These are phyloP conservation scores for Solanum etuberosum DNA, from an alignment of 257 asterid genomes.

Conservation along the genomic window DNA sequence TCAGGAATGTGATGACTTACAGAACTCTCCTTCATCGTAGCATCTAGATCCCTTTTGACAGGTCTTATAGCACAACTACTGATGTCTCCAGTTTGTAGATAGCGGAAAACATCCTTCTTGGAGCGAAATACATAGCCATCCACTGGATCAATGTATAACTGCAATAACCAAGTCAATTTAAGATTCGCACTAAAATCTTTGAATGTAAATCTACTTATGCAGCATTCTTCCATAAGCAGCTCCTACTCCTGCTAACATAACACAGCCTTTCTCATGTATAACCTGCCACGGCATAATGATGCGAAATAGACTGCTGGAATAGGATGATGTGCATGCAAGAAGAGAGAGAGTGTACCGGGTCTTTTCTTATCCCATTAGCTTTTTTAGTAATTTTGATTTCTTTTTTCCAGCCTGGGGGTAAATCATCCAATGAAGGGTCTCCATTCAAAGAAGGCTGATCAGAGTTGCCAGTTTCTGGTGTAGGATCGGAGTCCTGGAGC, in stretches of 20 bases:
- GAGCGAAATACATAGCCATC: conserved; percentile 54
- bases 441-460: not conserved
- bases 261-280: not conserved
- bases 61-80: conserved; percentile 36
- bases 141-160: conserved; percentile 57
- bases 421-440: conserved; percentile 19
- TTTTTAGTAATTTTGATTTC: conserved; percentile 32
- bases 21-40: conserved; percentile 10
- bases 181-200: not conserved
- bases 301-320: not conserved
- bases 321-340: not conserved
- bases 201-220: not conserved
- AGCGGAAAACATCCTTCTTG: conserved; percentile 53
- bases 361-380: conserved; percentile 27
- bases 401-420: conserved; percentile 73
- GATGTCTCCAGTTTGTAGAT: conserved; percentile 42
- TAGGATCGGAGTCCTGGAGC: not conserved
- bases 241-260: not conserved
- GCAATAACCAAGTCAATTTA: conserved; percentile 13
- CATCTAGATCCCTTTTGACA: conserved; percentile 16
- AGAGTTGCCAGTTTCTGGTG: not conserved
- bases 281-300: not conserved
- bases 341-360: conserved; percentile 35
- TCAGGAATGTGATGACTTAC: conserved; percentile 7
- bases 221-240: not conserved